phyloP scores from a whole-genome alignment of 306 rosid species.

The Quercus variabilis region DNA sequence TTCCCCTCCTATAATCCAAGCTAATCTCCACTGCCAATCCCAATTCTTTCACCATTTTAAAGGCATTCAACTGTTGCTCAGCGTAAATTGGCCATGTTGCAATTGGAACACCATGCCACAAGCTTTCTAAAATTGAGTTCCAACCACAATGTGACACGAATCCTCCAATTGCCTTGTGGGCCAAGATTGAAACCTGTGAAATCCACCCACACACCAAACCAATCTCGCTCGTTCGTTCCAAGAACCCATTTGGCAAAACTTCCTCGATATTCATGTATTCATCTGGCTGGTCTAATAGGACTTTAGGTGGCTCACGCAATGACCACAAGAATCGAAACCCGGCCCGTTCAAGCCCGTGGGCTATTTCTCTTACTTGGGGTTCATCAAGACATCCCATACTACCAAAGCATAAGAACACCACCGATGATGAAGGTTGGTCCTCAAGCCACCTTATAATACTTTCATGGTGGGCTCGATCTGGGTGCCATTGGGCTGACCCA shows the following conservation, averaged over 20 bases:
- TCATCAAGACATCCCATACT: slow-evolving; percentile 36
- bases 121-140: slow-evolving; percentile 61
- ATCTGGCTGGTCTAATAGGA: slow-evolving; percentile 25
- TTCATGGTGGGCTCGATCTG: slow-evolving; percentile 6
- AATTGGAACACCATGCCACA: slow-evolving; percentile 56
- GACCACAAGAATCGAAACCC: slow-evolving; percentile 46
- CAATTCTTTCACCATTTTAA: slow-evolving; percentile 57
- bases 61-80: slow-evolving; percentile 59
- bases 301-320: slow-evolving; percentile 38
- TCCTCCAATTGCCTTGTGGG: slow-evolving; percentile 44
- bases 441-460: slow-evolving; percentile 27
- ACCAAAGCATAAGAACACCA: slow-evolving; percentile 39
- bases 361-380: slow-evolving; percentile 29
- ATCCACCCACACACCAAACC: slow-evolving; percentile 57
- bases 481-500: slow-evolving; percentile 28
- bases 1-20: slow-evolving; percentile 41
- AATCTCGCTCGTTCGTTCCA: slow-evolving; percentile 27
- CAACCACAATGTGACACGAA: slow-evolving; percentile 71
- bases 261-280: background rate
- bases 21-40: slow-evolving; percentile 53
- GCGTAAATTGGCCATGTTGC: slow-evolving; percentile 69
- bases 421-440: slow-evolving; percentile 22
- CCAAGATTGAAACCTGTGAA: slow-evolving; percentile 46
- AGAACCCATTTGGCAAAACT: slow-evolving; percentile 36
- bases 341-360: slow-evolving; percentile 36